Conservation (phyloP, 2,329 filamentous ascomycete genomes). For the Nemania sp. region DNA sequence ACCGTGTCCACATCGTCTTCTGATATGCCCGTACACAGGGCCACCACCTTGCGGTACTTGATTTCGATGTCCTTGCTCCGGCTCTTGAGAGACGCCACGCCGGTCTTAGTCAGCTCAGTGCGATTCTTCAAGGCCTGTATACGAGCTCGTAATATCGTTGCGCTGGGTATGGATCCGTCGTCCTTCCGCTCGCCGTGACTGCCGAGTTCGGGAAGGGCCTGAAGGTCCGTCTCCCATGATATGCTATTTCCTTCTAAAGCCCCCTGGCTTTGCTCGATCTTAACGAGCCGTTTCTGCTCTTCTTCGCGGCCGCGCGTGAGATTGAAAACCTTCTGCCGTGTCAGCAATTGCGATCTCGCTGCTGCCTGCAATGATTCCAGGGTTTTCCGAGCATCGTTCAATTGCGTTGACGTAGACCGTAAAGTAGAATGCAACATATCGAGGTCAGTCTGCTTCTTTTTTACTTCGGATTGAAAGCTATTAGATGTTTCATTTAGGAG, state of each 20-base stretch:
- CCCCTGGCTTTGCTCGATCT: conserved; percentile 50
- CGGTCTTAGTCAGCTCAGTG: conserved; percentile 67
- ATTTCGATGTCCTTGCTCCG: conserved; percentile 82
- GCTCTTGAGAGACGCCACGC: conserved; percentile 72
- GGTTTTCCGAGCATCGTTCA: conserved; percentile 75
- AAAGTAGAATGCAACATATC: conserved; percentile 81
- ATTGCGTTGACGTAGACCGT: conserved; percentile 75
- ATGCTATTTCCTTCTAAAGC: conserved; percentile 47
- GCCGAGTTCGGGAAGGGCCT: conserved; percentile 46
- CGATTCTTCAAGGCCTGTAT: conserved; percentile 71
- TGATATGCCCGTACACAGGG: conserved; percentile 78
- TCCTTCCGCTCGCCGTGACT: conserved; percentile 40
- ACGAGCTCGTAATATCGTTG: conserved; percentile 65
- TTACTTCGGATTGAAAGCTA: conserved; percentile 79
- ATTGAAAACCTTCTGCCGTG: conserved; percentile 75
- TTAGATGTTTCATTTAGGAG: conserved; percentile 78
- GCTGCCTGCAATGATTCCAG: conserved; percentile 72
- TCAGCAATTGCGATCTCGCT: conserved; percentile 65
- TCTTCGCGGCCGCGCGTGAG: conserved; percentile 73
- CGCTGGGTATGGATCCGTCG: conserved; percentile 57
- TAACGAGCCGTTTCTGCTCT: conserved; percentile 60
- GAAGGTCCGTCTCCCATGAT: conserved; percentile 59
- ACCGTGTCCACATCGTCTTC: conserved; percentile 80
- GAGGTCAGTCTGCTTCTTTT: conserved; percentile 79
- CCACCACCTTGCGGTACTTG: conserved; percentile 86